Evolutionary conservation across 345 rosid genomes (phyloP), one percentile per base, ranked within the genome.

Genomic region (Heritiera fomes): DNA sequence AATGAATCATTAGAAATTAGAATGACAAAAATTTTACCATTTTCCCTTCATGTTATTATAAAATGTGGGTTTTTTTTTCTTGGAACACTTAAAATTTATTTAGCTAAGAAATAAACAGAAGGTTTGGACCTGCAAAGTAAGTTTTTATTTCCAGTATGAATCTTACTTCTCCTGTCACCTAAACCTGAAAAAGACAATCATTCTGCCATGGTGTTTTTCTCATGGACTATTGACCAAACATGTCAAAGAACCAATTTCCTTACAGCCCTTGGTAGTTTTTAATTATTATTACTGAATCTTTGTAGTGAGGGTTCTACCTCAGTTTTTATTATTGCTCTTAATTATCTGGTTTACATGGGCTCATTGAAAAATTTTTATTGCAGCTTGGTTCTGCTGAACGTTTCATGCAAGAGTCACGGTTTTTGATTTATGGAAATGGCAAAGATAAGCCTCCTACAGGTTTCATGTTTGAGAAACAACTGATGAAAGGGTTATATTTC

Each of bases 321-420:
- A 61, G 49, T 81, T 83, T 80, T 75, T 6, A 40, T 75, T 6
- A 40, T 78, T 2, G 18, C 40, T 53, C 6, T 67, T 4, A 56
- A 70, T 17, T 74, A 53, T 78, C 63, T 75, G 38, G 60, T 23
- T 75, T 20, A 46, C 63, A 40, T 15, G 8, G 64, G 62, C 76
- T 81, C 64, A 65, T 80, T 47, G 18, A 46, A 47, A 30, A 45
- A 20, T 3, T n/a, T 61, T 68, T 56, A 40, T 82, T 80, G 84
- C 95, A 96, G 99, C 97, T 96, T 81, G 99, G 99, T 64, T 94
- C 98, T 32, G 97, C 97, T 5, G 99, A 96, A 79, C 87, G 71
- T 71, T 94, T 96, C 87, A 90, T 92, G 93, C 88, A 86, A 85
- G 93, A 94, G 73, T 92, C 97, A 1, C 92, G 88, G 86, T 96